Base-by-base conservation (phyloP, 345 rosid species). In the Eutrema heterophyllum region DNA sequence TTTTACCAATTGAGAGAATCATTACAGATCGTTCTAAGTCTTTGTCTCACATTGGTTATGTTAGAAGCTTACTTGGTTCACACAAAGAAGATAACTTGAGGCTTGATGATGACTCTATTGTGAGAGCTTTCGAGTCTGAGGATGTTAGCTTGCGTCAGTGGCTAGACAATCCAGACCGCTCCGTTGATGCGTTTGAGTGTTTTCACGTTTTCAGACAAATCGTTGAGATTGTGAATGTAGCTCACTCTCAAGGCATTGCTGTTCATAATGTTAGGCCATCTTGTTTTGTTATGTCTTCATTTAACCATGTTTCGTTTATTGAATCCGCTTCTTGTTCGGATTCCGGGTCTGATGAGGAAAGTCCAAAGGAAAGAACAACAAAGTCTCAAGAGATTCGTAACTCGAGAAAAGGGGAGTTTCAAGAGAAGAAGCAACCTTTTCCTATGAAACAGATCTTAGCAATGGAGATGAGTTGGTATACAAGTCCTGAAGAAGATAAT, bases 281-380 rank as follows among this genome's bases (percentile, higher is more conserved):
- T 18, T 91, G 97, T 86, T 89, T 94, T 41, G 81, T 89, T 27
- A 82, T 91, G 86, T 87, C 98, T 51, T 88, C 98, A 0, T 89
- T 84, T 68, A 87, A 91, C 75, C 89, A 81, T 66, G 86, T 93
- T 64, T 89, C 97, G 56, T 91, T 93, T 85, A 91, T 89, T 9
- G 96, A 91, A 75, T 88, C 98, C 48, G 91, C 94, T 64, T 93
- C 97, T 64, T 89, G 90, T 86, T 93, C 98, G 27, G 97, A 90
- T 81, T 86, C 92, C 24, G 97, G 97, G 58, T 93, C 96, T 50
- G 98, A 88, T 73, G 88, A 88, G 35, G 86, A 87, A 67, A 75
- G 68, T 81, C 86, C 64, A 64, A 80, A 56, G 67, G 82, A 85
- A 85, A 49, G 57, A 54, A 50, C 29, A 11, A 58, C 29, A 10